phyloP scores from a whole-genome alignment of 1,139 yeast species.

The Taiozyma onychis region DNA sequence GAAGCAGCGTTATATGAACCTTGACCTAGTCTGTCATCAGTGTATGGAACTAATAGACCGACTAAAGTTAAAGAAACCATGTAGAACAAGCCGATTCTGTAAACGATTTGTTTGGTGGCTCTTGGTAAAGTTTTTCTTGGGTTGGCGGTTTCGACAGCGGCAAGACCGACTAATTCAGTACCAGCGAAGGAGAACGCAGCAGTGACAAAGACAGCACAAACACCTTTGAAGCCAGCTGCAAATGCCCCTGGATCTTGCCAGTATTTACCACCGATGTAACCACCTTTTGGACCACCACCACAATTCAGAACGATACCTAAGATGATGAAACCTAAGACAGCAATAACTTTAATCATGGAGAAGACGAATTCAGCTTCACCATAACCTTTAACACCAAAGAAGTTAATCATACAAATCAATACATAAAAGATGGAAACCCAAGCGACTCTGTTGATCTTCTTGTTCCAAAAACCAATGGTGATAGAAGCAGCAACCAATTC shows the following conservation, averaged over 20 bases:
- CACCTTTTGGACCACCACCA: slow-evolving; percentile 60
- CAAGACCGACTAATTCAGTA: slow-evolving; percentile 68
- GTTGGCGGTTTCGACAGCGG: slow-evolving; percentile 74
- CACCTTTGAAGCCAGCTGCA: slow-evolving; percentile 62
- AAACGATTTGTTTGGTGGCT: slow-evolving; percentile 64
- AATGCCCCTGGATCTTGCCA: slow-evolving; percentile 54
- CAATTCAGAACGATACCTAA: slow-evolving; percentile 52
- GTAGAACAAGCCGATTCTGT: slow-evolving; percentile 63
- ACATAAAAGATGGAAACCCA: slow-evolving; percentile 67
- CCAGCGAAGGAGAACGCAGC: slow-evolving; percentile 84
- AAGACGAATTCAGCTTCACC: slow-evolving; percentile 64
- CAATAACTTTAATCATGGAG: slow-evolving; percentile 50
- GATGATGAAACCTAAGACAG: slow-evolving; percentile 56
- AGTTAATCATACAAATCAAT: slow-evolving; percentile 47
- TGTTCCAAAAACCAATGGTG: slow-evolving; percentile 62
- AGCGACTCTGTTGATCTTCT: slow-evolving; percentile 49
- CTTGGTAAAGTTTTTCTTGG: slow-evolving; percentile 60
- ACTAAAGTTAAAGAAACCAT: slow-evolving; percentile 51
- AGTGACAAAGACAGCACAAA: slow-evolving; percentile 66
- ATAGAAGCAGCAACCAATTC: slow-evolving; percentile 70
- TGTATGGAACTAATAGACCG: slow-evolving; percentile 56
- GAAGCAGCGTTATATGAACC: slow-evolving; percentile 51
- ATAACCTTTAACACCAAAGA: slow-evolving; percentile 66
- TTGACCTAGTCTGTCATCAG: slow-evolving; percentile 37
- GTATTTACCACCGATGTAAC: slow-evolving; percentile 49